Percentiles rank a stretch among this genome's conserved stretches.
Conservation (phyloP, 176 grass and related monocot genomes). For the Melocanna baccifera region DNA sequence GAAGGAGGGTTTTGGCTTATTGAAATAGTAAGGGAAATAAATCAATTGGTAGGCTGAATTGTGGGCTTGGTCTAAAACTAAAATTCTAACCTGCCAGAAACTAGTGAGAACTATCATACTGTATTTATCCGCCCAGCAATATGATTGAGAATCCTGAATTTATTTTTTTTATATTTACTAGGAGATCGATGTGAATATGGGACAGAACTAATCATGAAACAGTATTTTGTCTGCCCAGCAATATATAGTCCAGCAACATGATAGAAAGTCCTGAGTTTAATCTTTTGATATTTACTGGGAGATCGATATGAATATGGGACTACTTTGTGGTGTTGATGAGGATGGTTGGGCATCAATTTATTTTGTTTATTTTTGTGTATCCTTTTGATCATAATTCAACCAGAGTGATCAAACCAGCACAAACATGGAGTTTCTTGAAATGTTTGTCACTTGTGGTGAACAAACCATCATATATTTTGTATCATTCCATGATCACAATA, state of each 20-base stretch:
- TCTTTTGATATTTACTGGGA: background rate
- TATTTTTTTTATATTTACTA: background rate
- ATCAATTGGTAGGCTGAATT: background rate
- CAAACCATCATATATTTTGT: background rate
- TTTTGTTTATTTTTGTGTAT: background rate
- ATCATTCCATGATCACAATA: background rate
- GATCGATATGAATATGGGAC: background rate
- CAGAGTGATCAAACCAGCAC: background rate
- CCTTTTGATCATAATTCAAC: background rate
- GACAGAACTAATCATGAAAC: background rate
- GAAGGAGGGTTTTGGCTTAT: background rate
- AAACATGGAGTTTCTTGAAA: background rate
- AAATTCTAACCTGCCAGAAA: background rate
- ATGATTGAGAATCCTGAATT: background rate
- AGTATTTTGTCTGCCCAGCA: background rate
- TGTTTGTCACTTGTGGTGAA: background rate
- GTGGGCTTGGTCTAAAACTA: background rate
- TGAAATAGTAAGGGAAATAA: background rate
- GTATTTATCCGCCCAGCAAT: background rate
- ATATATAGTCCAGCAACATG: background rate
- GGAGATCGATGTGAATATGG: background rate
- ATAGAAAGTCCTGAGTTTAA: slow-evolving; percentile 9
- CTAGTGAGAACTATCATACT: background rate
- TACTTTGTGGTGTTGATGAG: background rate
- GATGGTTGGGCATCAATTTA: background rate